These are phyloP conservation scores for Neofusicoccum kwambonambiense DNA, from an alignment of 2,329 filamentous ascomycete species.

Conservation along the genomic window DNA sequence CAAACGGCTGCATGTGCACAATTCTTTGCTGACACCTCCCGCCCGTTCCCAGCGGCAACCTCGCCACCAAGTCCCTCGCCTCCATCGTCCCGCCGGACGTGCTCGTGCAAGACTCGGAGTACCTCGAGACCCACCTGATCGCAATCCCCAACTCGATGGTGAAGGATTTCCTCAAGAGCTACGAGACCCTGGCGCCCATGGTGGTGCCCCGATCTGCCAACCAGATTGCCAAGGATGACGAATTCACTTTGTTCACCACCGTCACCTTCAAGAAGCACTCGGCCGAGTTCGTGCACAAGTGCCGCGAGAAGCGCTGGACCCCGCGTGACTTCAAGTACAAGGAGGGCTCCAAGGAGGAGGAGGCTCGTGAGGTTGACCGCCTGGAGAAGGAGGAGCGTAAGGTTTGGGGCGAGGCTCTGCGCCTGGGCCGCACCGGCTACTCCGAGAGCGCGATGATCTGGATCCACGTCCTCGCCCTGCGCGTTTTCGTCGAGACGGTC, in stretches of 20 bases:
- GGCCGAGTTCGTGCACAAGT: constrained; percentile 86
- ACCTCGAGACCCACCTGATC: constrained; percentile 91
- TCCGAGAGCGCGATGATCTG: constrained; percentile 95
- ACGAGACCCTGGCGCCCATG: constrained; percentile 87
- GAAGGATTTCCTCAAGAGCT: constrained; percentile 85
- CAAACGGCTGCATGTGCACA: background rate
- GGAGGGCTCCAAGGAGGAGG: constrained; percentile 84
- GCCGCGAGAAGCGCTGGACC: constrained; percentile 89
- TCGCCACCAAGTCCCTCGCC: constrained; percentile 90
- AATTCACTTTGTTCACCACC: constrained; percentile 84
- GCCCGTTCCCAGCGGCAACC: constrained; percentile 67
- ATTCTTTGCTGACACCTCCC: background rate
- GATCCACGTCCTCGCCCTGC: constrained; percentile 85
- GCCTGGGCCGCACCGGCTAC: constrained; percentile 87
- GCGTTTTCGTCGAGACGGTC: constrained; percentile 98
- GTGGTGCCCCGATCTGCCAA: constrained; percentile 86
- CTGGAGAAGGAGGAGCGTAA: constrained; percentile 84
- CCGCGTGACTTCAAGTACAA: constrained; percentile 92
- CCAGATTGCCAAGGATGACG: constrained; percentile 79
- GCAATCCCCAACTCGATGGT: constrained; percentile 77
- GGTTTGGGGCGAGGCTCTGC: constrained; percentile 86
- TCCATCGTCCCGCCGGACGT: constrained; percentile 73
- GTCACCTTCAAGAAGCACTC: constrained; percentile 92
- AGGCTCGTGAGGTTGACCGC: constrained; percentile 80
- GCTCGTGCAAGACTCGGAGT: constrained; percentile 87